Conservation (phyloP, 169 alveolate genomes). For the Plasmodium gaboni region DNA sequence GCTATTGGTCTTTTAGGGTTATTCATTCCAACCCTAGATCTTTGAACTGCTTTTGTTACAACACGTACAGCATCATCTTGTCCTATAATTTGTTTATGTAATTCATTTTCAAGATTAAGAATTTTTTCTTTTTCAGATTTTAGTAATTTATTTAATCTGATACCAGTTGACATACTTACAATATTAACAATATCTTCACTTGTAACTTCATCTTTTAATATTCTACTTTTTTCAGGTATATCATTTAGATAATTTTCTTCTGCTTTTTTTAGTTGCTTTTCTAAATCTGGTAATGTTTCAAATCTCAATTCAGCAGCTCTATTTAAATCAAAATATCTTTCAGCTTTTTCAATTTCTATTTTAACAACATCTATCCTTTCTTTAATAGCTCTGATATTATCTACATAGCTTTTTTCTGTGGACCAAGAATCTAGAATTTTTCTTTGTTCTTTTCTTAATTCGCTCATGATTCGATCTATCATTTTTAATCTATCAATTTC, state of each 20-base stretch:
- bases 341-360: slow-evolving; percentile 89
- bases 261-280: slow-evolving; percentile 83
- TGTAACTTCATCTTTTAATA: slow-evolving; percentile 89
- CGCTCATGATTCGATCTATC: slow-evolving; percentile 78
- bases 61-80: slow-evolving; percentile 89
- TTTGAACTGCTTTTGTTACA: slow-evolving; percentile 88
- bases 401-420: slow-evolving; percentile 86
- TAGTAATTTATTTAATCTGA: slow-evolving; percentile 86
- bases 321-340: slow-evolving; percentile 87
- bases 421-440: slow-evolving; percentile 83
- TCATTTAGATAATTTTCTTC: slow-evolving; percentile 80
- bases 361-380: slow-evolving; percentile 88
- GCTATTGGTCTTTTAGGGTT: slow-evolving; percentile 93
- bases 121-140: slow-evolving; percentile 90
- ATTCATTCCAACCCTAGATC: slow-evolving; percentile 92
- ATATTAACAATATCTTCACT: slow-evolving; percentile 89
- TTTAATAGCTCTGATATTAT: slow-evolving; percentile 84
- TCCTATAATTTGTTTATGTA: slow-evolving; percentile 88
- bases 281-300: slow-evolving; percentile 91
- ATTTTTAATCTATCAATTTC: slow-evolving; percentile 72
- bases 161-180: slow-evolving; percentile 92
- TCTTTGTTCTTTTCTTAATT: slow-evolving; percentile 77
- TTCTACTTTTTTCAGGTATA: slow-evolving; percentile 77
- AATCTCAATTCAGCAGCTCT: slow-evolving; percentile 92
- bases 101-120: slow-evolving; percentile 82